Conservation (phyloP, 257 asterid genomes). For the Nicotiana otophora region DNA sequence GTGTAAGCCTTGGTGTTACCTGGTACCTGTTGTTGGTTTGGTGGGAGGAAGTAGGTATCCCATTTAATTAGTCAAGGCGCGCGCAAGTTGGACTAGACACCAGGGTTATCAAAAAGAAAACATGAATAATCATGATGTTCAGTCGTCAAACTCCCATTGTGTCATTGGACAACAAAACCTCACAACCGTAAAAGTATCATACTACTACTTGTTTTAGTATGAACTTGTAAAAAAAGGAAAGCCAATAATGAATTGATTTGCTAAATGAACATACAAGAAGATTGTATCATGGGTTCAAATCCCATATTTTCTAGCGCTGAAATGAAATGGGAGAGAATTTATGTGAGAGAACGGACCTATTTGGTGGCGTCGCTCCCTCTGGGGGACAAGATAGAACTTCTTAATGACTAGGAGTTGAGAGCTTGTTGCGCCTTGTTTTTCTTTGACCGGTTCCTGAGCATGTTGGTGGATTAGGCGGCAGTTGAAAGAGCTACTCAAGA, state of each 20-base stretch:
- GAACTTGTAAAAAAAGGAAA: not conserved
- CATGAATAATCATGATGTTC: not conserved
- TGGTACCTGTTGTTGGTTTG: too few relatives aligned
- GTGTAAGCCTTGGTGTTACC: too few relatives aligned
- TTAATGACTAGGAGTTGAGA: not conserved
- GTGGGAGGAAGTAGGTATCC: too few relatives aligned
- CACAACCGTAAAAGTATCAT: not conserved
- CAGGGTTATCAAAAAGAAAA: too few relatives aligned
- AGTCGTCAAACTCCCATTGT: not conserved
- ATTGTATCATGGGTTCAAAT: not conserved
- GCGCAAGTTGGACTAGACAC: too few relatives aligned
- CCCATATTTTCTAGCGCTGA: not conserved
- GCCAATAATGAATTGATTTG: not conserved
- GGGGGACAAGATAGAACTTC: not conserved
- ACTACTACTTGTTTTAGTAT: not conserved
- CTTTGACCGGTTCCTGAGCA: not conserved
- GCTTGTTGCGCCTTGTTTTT: not conserved
- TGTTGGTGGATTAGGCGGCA: not conserved
- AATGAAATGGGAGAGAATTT: not conserved
- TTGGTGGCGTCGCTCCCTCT: not conserved
- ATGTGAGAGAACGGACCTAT: not conserved
- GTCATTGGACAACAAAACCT: not conserved
- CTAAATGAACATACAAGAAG: not conserved
- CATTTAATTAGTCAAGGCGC: too few relatives aligned
- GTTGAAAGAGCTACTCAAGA: not conserved